Evolutionary conservation across 306 rosid species (phyloP).

Genomic region (Cyclanthera cordifolia): DNA sequence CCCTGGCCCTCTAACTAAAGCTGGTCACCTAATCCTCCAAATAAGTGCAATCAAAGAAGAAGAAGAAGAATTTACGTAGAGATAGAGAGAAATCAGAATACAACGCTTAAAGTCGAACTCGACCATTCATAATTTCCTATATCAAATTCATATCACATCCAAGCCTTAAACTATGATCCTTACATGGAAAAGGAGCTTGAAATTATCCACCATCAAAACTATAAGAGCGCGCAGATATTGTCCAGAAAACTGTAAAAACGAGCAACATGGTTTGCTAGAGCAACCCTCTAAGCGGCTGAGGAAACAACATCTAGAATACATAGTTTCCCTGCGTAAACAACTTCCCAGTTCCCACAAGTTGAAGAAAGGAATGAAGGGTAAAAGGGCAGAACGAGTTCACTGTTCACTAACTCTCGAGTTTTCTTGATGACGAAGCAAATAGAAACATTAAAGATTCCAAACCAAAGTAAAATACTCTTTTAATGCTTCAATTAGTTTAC

Average conservation of each 20-base stretch:
- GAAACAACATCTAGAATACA: slow-evolving; percentile 58
- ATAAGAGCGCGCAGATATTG: slow-evolving; percentile 35
- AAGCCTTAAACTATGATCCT: slow-evolving; percentile 18
- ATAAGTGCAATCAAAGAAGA: neutral
- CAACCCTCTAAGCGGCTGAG: slow-evolving; percentile 38
- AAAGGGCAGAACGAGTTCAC: slow-evolving; percentile 20
- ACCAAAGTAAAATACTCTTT: slow-evolving; percentile 27
- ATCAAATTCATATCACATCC: neutral
- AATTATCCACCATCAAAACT: slow-evolving; percentile 36
- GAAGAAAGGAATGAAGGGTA: slow-evolving; percentile 42
- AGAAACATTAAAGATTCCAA: slow-evolving; percentile 26
- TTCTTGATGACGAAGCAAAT: slow-evolving; percentile 65
- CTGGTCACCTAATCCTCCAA: neutral
- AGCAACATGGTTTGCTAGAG: slow-evolving; percentile 44
- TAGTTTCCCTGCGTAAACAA: slow-evolving; percentile 21
- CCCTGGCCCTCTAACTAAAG: neutral
- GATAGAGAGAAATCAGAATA: neutral
- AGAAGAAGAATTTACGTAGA: neutral
- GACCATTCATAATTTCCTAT: neutral
- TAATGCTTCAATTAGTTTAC: slow-evolving; percentile 19
- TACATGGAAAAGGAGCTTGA: slow-evolving; percentile 50
- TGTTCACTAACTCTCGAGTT: slow-evolving; percentile 29
- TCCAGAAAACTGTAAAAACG: slow-evolving; percentile 42
- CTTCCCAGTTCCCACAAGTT: slow-evolving; percentile 27
- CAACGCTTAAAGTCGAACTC: neutral